Percentiles rank a stretch among this genome's conserved stretches.
These are phyloP conservation scores for Prunus mira DNA, from an alignment of 306 rosid species.

Conservation along the genomic window DNA sequence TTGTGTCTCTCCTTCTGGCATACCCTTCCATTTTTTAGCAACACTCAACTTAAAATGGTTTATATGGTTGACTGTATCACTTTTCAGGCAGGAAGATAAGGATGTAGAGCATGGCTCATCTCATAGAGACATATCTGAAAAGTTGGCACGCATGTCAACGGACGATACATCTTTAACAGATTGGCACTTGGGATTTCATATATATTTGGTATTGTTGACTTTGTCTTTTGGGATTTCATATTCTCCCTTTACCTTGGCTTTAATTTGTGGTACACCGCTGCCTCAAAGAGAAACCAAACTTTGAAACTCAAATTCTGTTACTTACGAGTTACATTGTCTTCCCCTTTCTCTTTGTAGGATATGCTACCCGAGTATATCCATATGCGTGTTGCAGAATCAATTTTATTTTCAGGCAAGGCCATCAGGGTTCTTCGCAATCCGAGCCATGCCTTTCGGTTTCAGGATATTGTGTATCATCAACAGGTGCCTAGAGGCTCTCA, in stretches of 20 bases:
- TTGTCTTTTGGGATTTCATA: not conserved
- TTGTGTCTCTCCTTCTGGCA: conserved; percentile 19
- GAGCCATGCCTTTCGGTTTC: conserved; percentile 67
- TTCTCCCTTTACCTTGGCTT: not conserved
- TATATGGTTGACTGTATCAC: conserved; percentile 17
- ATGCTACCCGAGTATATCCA: conserved; percentile 94
- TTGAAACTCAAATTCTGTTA: not conserved
- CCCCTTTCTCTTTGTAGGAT: conserved; percentile 50
- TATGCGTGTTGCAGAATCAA: conserved; percentile 85
- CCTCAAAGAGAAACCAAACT: not conserved
- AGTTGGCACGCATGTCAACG: conserved; percentile 64
- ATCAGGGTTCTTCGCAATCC: conserved; percentile 88
- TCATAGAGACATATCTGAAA: conserved; percentile 60
- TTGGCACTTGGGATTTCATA: conserved; percentile 98
- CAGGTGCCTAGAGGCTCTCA: conserved; percentile 65
- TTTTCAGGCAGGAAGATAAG: conserved; percentile 87
- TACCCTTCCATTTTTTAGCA: conserved; percentile 18
- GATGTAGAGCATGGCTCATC: conserved; percentile 58
- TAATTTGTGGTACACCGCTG: not conserved
- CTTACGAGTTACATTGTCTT: not conserved
- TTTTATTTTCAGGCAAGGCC: conserved; percentile 96
- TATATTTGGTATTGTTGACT: conserved; percentile 55
- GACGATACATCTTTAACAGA: conserved; percentile 71
- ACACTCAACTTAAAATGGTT: conserved; percentile 14
- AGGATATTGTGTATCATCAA: conserved; percentile 47